Percentiles rank a stretch among this genome's conserved stretches.
phyloP scores from a whole-genome alignment of 176 grass and related monocot genomes.

The Eragrostis curvula region DNA sequence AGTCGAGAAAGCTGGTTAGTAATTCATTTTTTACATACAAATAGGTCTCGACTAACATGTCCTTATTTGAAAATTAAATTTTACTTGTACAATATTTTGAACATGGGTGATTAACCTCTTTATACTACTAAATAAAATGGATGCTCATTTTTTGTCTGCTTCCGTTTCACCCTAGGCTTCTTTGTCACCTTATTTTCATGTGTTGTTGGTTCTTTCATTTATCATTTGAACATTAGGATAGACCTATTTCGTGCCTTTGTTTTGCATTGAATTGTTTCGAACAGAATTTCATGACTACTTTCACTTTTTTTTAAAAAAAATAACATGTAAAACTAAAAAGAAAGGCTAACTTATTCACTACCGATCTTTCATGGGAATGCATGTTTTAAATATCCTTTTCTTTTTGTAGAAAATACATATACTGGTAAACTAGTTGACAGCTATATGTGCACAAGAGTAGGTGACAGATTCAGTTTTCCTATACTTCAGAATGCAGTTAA shows the following conservation, averaged over 20 bases:
- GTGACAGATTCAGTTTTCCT: too few species aligned
- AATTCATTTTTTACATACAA: background rate
- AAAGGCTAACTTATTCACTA: background rate
- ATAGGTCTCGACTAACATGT: background rate
- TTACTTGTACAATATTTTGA: background rate
- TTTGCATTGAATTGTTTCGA: background rate
- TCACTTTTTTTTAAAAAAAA: background rate
- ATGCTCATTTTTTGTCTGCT: background rate
- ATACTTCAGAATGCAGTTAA: background rate
- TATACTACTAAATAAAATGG: background rate
- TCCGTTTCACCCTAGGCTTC: background rate
- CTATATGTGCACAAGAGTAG: too few species aligned
- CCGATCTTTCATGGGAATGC: background rate
- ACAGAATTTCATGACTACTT: background rate
- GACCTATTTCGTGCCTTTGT: background rate
- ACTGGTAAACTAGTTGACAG: background rate
- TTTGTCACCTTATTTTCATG: background rate
- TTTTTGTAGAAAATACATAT: background rate
- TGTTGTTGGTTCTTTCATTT: background rate
- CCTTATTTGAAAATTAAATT: background rate
- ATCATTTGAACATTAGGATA: background rate
- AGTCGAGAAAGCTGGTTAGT: slow-evolving; percentile 90
- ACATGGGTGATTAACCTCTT: background rate
- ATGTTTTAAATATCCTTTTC: too few species aligned
- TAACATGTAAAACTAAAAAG: background rate